These are phyloP conservation scores for Medakamo hakoo DNA, from an alignment of 139 green algal species.

Conservation along the genomic window DNA sequence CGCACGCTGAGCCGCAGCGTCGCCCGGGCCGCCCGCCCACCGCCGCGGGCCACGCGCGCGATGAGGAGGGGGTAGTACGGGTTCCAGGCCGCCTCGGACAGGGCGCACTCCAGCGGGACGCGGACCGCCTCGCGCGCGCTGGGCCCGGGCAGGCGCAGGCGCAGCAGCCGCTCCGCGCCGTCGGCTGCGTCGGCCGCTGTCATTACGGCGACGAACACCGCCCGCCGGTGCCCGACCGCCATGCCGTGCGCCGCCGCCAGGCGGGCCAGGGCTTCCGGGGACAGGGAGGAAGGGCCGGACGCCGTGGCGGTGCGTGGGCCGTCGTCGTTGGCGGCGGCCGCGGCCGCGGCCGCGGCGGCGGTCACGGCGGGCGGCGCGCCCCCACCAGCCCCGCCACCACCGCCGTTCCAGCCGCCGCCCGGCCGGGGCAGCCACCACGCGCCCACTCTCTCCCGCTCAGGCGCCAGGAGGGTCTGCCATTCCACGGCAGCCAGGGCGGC, in stretches of 20 bases:
- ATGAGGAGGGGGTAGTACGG: constrained; percentile 61
- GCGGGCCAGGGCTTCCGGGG: constrained; percentile 44
- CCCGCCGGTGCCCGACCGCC: constrained; percentile 36
- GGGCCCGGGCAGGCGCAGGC: constrained; percentile 54
- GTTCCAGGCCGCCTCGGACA: constrained; percentile 48
- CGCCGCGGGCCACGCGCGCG: constrained; percentile 19
- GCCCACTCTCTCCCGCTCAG: constrained; percentile 21
- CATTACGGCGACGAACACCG: constrained; percentile 65
- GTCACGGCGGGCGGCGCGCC: neutral
- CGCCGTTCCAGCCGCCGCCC: constrained; percentile 9
- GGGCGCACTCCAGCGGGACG: constrained; percentile 51
- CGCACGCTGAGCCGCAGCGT: neutral
- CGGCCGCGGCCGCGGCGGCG: neutral
- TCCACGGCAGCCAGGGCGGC: neutral
- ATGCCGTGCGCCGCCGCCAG: constrained; percentile 49
- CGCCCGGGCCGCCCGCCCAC: no score
- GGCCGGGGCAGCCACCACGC: constrained; percentile 50
- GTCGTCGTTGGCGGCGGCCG: no score
- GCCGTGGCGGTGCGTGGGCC: no score
- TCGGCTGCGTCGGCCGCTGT: constrained; percentile 53
- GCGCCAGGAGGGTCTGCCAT: neutral
- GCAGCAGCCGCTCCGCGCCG: constrained; percentile 54
- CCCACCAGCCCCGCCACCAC: constrained; percentile 3
- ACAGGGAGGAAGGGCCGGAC: no score
- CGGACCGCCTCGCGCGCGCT: constrained; percentile 54